These are phyloP conservation scores for Thamnidium elegans DNA, from an alignment of 192 early-diverging fungal genomes.

Conservation along the genomic window DNA sequence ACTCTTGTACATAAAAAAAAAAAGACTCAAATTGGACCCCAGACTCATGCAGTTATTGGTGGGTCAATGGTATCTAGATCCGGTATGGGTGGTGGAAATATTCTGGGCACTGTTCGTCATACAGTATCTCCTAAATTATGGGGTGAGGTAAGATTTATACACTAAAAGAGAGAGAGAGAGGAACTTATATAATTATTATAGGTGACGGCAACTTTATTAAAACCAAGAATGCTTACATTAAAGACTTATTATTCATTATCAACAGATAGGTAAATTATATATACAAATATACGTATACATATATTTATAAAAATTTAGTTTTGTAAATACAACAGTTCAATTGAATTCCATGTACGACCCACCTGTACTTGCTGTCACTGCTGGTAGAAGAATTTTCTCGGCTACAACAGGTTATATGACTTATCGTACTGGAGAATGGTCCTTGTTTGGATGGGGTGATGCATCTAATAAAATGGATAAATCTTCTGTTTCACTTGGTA, in stretches of 20 bases:
- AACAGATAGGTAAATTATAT: constrained; percentile 20
- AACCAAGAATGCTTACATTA: constrained; percentile 27
- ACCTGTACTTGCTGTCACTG: constrained; percentile 60
- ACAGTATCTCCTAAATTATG: constrained; percentile 67
- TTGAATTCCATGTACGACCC: constrained; percentile 55
- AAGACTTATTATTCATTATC: constrained; percentile 34
- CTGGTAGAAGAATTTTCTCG: constrained; percentile 62
- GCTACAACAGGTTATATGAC: constrained; percentile 72
- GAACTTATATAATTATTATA: constrained; percentile 5
- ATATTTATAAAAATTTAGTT: constrained; percentile 42
- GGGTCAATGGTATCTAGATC: constrained; percentile 65
- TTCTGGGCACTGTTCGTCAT: constrained; percentile 77
- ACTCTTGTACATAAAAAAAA: neutral
- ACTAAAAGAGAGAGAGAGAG: neutral
- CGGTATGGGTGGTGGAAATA: constrained; percentile 72
- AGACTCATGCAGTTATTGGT: constrained; percentile 48
- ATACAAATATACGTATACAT: neutral
- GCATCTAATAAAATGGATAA: constrained; percentile 24
- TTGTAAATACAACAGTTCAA: constrained; percentile 60
- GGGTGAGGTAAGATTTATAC: constrained; percentile 55
- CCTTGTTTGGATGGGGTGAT: constrained; percentile 59
- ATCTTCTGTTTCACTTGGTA: constrained; percentile 51
- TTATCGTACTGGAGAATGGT: constrained; percentile 74
- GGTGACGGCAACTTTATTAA: constrained; percentile 28
- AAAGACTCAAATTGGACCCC: constrained; percentile 52